phyloP scores from a whole-genome alignment of 805 yeast species.

The Yamadazyma phyllophila region DNA sequence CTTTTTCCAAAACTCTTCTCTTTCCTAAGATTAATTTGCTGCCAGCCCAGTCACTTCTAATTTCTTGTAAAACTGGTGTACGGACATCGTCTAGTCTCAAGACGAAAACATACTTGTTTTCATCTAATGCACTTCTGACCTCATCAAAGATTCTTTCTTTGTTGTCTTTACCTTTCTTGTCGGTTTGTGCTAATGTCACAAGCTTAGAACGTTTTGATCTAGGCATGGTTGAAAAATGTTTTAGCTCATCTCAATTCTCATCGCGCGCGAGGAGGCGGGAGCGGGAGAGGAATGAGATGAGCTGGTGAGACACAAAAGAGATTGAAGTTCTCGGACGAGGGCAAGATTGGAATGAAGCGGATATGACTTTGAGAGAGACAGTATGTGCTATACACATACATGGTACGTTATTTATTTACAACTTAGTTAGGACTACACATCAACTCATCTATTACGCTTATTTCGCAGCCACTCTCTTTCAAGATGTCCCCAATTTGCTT shows the following conservation, averaged over 20 bases:
- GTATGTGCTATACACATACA: too few relatives aligned
- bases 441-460: background rate
- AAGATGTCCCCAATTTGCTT: background rate
- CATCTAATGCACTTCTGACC: conserved; percentile 77
- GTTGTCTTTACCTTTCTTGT: conserved; percentile 91
- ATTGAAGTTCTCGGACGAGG: background rate
- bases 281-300: background rate
- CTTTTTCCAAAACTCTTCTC: conserved; percentile 88
- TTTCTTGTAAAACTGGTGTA: conserved; percentile 91
- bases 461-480: conserved; percentile 1
- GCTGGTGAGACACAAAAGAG: background rate
- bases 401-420: too few relatives aligned
- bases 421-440: too few relatives aligned
- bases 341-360: background rate
- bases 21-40: conserved; percentile 88
- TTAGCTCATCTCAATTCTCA: conserved; percentile 7
- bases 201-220: conserved; percentile 96
- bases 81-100: conserved; percentile 87
- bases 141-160: conserved; percentile 91
- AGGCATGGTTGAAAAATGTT: conserved; percentile 60
- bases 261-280: background rate
- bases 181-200: conserved; percentile 93
- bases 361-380: too few relatives aligned
- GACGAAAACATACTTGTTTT: conserved; percentile 78
- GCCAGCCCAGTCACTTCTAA: conserved; percentile 90